Base-by-base conservation (phyloP, 1,284 basidiomycete genomes). In the Boletus smithii region DNA sequence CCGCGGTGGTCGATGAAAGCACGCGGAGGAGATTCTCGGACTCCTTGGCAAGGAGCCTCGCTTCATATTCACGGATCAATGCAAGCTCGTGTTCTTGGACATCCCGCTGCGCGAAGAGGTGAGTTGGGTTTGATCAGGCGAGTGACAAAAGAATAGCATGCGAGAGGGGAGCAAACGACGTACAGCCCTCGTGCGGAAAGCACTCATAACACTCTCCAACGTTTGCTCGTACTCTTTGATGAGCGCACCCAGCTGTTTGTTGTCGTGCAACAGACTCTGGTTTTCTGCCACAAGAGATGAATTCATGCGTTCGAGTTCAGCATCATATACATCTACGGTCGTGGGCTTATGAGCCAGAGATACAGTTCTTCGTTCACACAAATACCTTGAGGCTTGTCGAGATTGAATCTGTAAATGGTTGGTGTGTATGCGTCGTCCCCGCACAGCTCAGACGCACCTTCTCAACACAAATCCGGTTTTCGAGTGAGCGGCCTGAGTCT, bases 181-280 rank as follows among this genome's bases (percentile, higher is more conserved):
- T 67, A 97, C 94, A 24, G 95, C 94, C 46, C 91, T 85, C 50
- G 85, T 88, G 48, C 95, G 79, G 70, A 99, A 99, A 53, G 87
- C 83, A 72, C 83, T 81, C 95, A 99, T 99, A 39, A 98, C 83
- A 13, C 81, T 90, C 69, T 99, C 97, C 39, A 99, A 73, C 0
- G 95, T 97, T 61, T 91, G 87, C 66, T 99, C 97, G 63, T 97
- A 97, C 67, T 99, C 95, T 58, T 94, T 93, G 54, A 99, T 83
- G 40, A 99, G 73, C 6, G 79, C 74, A 53, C 87, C 91, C 29
- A 98, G 77, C 61, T 97, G 93, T 67, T 97, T 95, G 74, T 98
- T 98, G 70, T 99, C 95, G 59, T 97, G 84, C 58, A 91, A 81
- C 24, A 99, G 74, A 3, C 74, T 72, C 61, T 91, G 87, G 65